Conservation (phyloP, 2,329 filamentous ascomycete species). For the Cordyceps pruinosa region DNA sequence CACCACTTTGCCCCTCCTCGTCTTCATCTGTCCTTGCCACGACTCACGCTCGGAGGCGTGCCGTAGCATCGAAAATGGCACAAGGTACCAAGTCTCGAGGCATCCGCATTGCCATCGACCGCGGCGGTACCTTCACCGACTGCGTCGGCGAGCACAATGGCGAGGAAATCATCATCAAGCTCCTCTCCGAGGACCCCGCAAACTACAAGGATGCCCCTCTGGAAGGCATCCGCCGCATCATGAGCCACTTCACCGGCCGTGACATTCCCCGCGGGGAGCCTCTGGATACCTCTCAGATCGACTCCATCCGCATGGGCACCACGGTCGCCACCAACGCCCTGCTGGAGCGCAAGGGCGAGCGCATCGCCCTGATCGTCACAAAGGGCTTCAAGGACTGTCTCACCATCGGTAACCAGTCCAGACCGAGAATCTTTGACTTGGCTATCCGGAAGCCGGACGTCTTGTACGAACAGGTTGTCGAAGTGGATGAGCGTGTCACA, state of each 20-base stretch:
- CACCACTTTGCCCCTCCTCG: neutral
- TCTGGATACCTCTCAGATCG: slow-evolving; percentile 75
- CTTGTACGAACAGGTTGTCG: slow-evolving; percentile 77
- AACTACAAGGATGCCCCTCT: slow-evolving; percentile 90
- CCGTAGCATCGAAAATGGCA: slow-evolving; percentile 25
- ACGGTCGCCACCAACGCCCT: slow-evolving; percentile 91
- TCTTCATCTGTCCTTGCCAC: neutral
- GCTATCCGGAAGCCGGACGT: slow-evolving; percentile 83
- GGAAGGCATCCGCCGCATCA: slow-evolving; percentile 81
- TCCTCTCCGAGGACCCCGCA: slow-evolving; percentile 80
- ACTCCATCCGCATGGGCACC: slow-evolving; percentile 92
- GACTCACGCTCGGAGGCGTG: neutral
- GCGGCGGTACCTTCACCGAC: slow-evolving; percentile 88
- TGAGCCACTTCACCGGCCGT: slow-evolving; percentile 66
- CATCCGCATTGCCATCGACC: slow-evolving; percentile 69
- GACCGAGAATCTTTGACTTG: slow-evolving; percentile 86
- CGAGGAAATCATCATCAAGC: slow-evolving; percentile 78
- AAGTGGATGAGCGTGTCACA: slow-evolving; percentile 85
- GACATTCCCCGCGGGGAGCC: slow-evolving; percentile 75
- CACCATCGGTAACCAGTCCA: slow-evolving; percentile 82
- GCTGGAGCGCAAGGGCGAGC: slow-evolving; percentile 83
- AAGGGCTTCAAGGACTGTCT: slow-evolving; percentile 84
- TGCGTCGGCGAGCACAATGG: slow-evolving; percentile 76
- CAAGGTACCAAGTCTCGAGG: slow-evolving; percentile 40
- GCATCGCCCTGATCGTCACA: slow-evolving; percentile 80